Evolutionary conservation across 306 rosid genomes (phyloP).

Genomic region (Heteromeles arbutifolia): DNA sequence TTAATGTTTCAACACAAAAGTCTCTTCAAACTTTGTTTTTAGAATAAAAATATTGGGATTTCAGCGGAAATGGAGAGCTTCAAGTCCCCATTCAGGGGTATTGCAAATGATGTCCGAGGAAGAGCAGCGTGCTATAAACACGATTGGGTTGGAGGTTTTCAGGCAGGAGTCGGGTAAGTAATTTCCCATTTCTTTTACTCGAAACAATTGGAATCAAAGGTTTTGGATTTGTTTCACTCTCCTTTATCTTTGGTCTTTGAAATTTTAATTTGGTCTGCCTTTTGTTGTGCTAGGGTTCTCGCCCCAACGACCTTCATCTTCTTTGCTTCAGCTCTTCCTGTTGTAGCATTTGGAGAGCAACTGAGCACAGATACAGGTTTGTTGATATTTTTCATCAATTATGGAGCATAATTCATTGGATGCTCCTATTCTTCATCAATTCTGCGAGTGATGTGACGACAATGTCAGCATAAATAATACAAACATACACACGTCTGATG

Average conservation of each 20-base stretch:
- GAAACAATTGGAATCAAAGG: background rate
- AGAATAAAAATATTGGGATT: too few relatives aligned
- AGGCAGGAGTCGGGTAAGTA: conserved; percentile 59
- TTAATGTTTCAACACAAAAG: background rate
- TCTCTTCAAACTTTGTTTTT: background rate
- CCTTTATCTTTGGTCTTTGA: background rate
- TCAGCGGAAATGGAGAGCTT: conserved; percentile 44
- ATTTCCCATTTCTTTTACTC: background rate
- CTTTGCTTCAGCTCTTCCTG: conserved; percentile 87
- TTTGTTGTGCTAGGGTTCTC: conserved; percentile 40
- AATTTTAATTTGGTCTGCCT: background rate
- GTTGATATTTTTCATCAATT: background rate
- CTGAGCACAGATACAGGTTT: conserved; percentile 60
- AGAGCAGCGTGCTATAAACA: conserved; percentile 58
- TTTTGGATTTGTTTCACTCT: background rate
- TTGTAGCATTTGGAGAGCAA: conserved; percentile 73
- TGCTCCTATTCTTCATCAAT: background rate
- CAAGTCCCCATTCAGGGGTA: conserved; percentile 58
- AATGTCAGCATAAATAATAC: too few relatives aligned
- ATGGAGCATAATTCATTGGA: background rate
- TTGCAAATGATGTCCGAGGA: conserved; percentile 47
- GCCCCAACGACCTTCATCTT: conserved; percentile 71
- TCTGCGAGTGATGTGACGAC: background rate
- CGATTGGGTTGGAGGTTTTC: conserved; percentile 62
- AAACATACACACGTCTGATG: background rate